A percentile compares a stretch with the other conserved stretches of the same genome.
Evolutionary conservation across 1,284 basidiomycete species (phyloP).

Genomic region (Singerocomus rubriflavus): DNA sequence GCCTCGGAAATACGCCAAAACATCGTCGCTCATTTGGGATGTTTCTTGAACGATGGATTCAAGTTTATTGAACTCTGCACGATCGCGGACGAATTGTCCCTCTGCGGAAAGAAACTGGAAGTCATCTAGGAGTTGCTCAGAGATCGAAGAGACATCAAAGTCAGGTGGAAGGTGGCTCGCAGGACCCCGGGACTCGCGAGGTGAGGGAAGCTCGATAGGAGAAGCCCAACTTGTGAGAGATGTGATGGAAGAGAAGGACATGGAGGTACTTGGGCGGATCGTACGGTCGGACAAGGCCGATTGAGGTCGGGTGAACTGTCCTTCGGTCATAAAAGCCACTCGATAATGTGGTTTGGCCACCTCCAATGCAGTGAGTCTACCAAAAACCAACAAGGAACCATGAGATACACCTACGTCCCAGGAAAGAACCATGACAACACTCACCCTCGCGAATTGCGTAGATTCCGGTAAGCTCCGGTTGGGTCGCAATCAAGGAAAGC

Average conservation of each 20-base stretch:
- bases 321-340: slow-evolving; percentile 50
- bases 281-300: slow-evolving; percentile 58
- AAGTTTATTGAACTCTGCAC: slow-evolving; percentile 41
- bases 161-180: slow-evolving; percentile 30
- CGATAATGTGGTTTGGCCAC: slow-evolving; percentile 63
- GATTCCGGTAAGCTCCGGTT: slow-evolving; percentile 48
- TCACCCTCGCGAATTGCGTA: slow-evolving; percentile 67
- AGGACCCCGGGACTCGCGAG: slow-evolving; percentile 20
- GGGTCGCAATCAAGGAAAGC: slow-evolving; percentile 63
- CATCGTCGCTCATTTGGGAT: slow-evolving; percentile 40
- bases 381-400: slow-evolving; percentile 3
- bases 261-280: slow-evolving; percentile 46
- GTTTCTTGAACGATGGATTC: slow-evolving; percentile 46
- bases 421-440: slow-evolving; percentile 15
- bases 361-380: slow-evolving; percentile 63
- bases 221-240: slow-evolving; percentile 38
- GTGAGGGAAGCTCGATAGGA: slow-evolving; percentile 17
- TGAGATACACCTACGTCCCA: not conserved
- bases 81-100: slow-evolving; percentile 35
- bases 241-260: slow-evolving; percentile 40
- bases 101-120: slow-evolving; percentile 48
- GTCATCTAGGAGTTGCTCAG: slow-evolving; percentile 50
- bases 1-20: slow-evolving; percentile 48
- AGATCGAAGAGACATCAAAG: slow-evolving; percentile 43
- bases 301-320: slow-evolving; percentile 43